Evolutionary conservation across 2,329 filamentous ascomycete genomes (phyloP).

Genomic region (Exophiala bonariae): DNA sequence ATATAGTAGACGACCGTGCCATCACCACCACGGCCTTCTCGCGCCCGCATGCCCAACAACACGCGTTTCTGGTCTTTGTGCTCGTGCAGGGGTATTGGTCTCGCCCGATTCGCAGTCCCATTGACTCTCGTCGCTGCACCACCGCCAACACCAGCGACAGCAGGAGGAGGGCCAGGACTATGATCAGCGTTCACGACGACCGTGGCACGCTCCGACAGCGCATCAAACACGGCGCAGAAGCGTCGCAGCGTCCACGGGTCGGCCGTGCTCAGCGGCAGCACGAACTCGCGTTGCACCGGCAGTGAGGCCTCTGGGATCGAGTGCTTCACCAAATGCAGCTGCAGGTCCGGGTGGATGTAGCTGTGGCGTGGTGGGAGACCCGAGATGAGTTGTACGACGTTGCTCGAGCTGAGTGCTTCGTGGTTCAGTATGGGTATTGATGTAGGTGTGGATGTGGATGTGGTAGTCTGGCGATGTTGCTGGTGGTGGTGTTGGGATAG

Average conservation of each 20-base stretch:
- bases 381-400: constrained; percentile 55
- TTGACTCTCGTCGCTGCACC: constrained; percentile 21
- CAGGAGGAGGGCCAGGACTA: constrained; percentile 14
- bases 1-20: constrained; percentile 67
- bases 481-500: constrained; percentile 1
- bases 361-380: constrained; percentile 61
- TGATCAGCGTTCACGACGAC: constrained; percentile 10
- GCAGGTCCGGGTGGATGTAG: constrained; percentile 66
- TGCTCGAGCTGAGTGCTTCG: constrained; percentile 29
- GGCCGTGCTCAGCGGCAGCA: constrained; percentile 59
- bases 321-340: constrained; percentile 58
- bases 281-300: constrained; percentile 56
- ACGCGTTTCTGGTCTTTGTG: constrained; percentile 54
- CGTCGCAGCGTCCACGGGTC: constrained; percentile 60
- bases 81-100: constrained; percentile 14
- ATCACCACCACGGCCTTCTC: constrained; percentile 51
- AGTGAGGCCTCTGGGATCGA: constrained; percentile 49
- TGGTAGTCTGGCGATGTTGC: constrained; percentile 1
- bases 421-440: constrained; percentile 9
- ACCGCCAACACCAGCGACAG: constrained; percentile 16
- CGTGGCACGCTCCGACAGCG: constrained; percentile 39
- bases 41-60: constrained; percentile 57
- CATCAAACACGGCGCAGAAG: constrained; percentile 59
- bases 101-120: too few species aligned
- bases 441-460: constrained; percentile 4